A percentile compares a stretch with the other conserved stretches of the same genome.
These are phyloP conservation scores for Coelastrella sp. DNA, from an alignment of 139 green algal genomes.

Conservation along the genomic window DNA sequence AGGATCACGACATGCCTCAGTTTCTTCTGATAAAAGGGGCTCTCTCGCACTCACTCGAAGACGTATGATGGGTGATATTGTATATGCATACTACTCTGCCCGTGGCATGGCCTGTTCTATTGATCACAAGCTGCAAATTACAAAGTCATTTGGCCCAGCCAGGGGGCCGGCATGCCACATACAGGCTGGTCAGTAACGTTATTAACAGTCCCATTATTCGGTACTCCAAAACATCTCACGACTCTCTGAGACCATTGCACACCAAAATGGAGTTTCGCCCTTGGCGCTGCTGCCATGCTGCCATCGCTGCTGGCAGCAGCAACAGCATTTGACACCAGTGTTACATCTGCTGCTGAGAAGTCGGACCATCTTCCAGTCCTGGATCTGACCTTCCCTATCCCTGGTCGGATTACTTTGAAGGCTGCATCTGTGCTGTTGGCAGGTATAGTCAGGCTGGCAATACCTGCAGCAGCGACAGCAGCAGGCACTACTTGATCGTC, in stretches of 20 bases:
- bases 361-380: constrained; percentile 4
- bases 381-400: constrained; percentile 22
- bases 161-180: constrained; percentile 31
- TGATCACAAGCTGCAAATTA: too few relatives aligned
- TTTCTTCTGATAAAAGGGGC: too few relatives aligned
- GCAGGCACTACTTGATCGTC: neutral
- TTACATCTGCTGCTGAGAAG: constrained; percentile 16
- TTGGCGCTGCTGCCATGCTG: neutral
- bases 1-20: too few relatives aligned
- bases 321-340: neutral
- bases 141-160: neutral
- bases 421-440: neutral
- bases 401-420: neutral
- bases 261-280: neutral
- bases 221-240: neutral
- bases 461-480: neutral
- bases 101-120: too few relatives aligned
- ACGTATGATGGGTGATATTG: too few relatives aligned
- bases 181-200: constrained; percentile 10
- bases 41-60: too few relatives aligned
- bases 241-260: constrained; percentile 17
- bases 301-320: neutral
- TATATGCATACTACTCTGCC: too few relatives aligned
- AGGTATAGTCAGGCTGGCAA: constrained; percentile 3
- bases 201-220: neutral